Evolutionary conservation across 2,329 filamentous ascomycete genomes (phyloP).

Genomic region (Arthrocladium fulminans): DNA sequence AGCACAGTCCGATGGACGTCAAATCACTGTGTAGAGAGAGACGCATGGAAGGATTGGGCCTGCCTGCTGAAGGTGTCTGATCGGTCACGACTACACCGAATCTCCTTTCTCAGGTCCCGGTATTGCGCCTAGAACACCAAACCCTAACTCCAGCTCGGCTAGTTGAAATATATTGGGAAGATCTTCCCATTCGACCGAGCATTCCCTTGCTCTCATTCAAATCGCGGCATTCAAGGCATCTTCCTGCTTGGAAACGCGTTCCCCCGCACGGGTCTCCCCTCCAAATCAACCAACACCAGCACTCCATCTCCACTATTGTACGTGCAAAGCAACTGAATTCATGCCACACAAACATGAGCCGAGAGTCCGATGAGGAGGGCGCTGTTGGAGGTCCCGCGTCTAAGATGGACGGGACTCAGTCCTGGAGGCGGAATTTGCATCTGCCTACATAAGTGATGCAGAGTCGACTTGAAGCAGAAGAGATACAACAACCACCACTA

Average conservation of each 20-base stretch:
- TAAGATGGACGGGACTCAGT: not conserved
- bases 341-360: not conserved
- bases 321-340: not conserved
- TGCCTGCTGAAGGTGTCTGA: not conserved
- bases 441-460: not conserved
- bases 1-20: no score
- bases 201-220: not conserved
- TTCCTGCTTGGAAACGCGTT: not conserved
- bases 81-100: not conserved
- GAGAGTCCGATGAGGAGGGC: conserved; percentile 6
- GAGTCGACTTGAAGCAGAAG: not conserved
- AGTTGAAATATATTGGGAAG: not conserved
- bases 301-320: conserved; percentile 2
- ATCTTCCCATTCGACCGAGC: not conserved
- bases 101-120: not conserved
- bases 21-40: no score
- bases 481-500: not conserved
- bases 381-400: not conserved
- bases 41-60: no score
- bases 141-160: not conserved
- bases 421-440: not conserved
- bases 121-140: not conserved
- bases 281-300: not conserved
- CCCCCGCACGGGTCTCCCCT: conserved; percentile 2
- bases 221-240: not conserved